Evolutionary conservation across 139 green algal genomes (phyloP).

Genomic region (Bryopsis sp.): DNA sequence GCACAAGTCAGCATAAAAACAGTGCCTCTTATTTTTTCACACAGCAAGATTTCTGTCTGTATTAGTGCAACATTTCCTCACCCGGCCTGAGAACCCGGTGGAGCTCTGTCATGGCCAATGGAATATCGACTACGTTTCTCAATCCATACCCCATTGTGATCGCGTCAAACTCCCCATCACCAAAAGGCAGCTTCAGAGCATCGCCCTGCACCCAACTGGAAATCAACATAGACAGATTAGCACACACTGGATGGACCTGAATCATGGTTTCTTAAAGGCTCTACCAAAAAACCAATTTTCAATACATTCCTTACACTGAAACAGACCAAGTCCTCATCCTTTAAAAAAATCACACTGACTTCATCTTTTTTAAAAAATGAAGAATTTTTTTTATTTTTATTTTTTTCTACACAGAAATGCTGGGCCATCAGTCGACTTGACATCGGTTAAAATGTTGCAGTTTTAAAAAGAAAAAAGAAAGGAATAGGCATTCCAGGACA

Average conservation of each 20-base stretch:
- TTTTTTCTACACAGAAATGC: neutral
- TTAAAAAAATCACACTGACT: neutral
- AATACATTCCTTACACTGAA: neutral
- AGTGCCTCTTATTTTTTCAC: no score
- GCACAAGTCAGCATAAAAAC: no score
- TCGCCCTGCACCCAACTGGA: conserved; percentile 91
- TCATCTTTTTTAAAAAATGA: conserved; percentile 9
- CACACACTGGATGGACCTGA: no score
- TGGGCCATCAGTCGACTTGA: no score
- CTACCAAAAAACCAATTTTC: neutral
- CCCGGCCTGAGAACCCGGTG: conserved; percentile 75
- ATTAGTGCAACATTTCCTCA: no score
- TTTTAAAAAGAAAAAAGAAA: no score
- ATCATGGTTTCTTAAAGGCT: neutral
- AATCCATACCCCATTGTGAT: conserved; percentile 95
- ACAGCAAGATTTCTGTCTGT: no score
- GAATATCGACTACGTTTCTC: conserved; percentile 68
- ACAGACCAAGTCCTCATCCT: neutral
- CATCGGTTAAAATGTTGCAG: no score
- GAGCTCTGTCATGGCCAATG: conserved; percentile 58
- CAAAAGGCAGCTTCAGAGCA: conserved; percentile 81
- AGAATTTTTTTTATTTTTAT: neutral
- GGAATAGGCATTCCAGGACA: neutral
- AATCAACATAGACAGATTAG: no score
- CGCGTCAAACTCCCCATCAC: conserved; percentile 67